These are phyloP conservation scores for Filobasidium wieringae DNA, from an alignment of 768 basidiomycete species.

Conservation along the genomic window DNA sequence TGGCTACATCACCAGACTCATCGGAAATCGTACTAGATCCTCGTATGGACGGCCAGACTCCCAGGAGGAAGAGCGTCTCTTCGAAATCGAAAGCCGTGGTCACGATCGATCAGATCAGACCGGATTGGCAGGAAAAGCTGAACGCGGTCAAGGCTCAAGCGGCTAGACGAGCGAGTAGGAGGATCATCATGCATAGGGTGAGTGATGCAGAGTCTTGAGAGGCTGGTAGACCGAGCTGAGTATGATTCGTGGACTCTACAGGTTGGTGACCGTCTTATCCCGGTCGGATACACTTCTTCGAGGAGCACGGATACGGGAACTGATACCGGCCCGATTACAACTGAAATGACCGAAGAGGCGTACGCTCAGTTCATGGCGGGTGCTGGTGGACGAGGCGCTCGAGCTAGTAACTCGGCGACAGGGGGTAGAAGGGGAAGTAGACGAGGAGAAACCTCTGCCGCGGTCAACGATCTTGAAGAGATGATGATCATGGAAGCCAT, in stretches of 20 bases:
- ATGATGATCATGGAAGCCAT: slow-evolving; percentile 99
- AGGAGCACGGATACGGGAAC: slow-evolving; percentile 44
- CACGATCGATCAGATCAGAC: slow-evolving; percentile 87
- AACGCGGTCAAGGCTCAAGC: slow-evolving; percentile 91
- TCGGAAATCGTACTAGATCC: slow-evolving; percentile 8
- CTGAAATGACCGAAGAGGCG: neutral
- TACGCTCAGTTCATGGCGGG: neutral
- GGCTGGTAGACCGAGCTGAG: neutral
- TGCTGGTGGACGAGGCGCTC: neutral
- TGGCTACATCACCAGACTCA: neutral
- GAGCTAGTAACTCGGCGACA: slow-evolving; percentile 25
- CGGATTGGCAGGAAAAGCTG: slow-evolving; percentile 95
- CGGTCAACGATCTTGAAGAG: slow-evolving; percentile 43
- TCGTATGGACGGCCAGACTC: slow-evolving; percentile 23
- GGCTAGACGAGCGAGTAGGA: slow-evolving; percentile 82
- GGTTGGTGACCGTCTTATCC: slow-evolving; percentile 91
- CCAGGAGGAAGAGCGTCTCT: slow-evolving; percentile 67
- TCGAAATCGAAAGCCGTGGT: slow-evolving; percentile 81
- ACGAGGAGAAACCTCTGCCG: slow-evolving; percentile 40
- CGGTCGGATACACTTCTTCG: slow-evolving; percentile 80
- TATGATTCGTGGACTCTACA: neutral
- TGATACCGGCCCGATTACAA: slow-evolving; percentile 3
- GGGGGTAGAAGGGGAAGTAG: slow-evolving; percentile 45
- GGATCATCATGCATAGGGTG: slow-evolving; percentile 89
- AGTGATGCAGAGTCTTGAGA: slow-evolving; percentile 5